Conservation (phyloP, 2,329 filamentous ascomycete genomes). For the Niveomyces coronatus region DNA sequence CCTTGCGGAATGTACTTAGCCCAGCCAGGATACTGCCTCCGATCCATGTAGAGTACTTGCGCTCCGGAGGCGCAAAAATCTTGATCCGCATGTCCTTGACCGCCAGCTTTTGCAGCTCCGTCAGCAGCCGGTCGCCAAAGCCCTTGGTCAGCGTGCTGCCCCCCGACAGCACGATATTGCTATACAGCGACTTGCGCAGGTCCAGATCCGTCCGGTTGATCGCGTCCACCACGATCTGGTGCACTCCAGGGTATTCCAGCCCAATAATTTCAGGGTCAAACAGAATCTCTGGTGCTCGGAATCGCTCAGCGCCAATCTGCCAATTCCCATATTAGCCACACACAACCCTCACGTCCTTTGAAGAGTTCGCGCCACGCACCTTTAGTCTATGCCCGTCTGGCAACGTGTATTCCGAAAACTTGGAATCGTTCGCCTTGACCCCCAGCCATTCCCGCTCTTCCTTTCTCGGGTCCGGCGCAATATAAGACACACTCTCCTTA, state of each 20-base stretch:
- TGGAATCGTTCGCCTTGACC: constrained; percentile 65
- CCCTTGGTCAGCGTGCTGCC: constrained; percentile 94
- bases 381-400: constrained; percentile 92
- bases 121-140: constrained; percentile 84
- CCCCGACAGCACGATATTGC: constrained; percentile 94
- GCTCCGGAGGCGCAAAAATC: constrained; percentile 94
- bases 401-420: constrained; percentile 75
- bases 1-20: constrained; percentile 96
- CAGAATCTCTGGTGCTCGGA: constrained; percentile 91
- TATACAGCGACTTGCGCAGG: constrained; percentile 84
- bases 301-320: constrained; percentile 86
- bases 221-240: constrained; percentile 94
- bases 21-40: constrained; percentile 95
- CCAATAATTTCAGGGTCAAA: constrained; percentile 97
- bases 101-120: constrained; percentile 84
- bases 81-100: constrained; percentile 99
- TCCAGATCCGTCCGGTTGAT: constrained; percentile 95
- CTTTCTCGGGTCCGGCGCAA: constrained; percentile 79
- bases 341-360: background rate
- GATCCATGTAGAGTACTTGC: constrained; percentile 99
- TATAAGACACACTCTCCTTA: constrained; percentile 90
- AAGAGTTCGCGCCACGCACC: constrained; percentile 34
- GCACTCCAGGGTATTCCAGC: constrained; percentile 90
- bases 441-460: constrained; percentile 95
- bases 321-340: constrained; percentile 13